Conservation (phyloP, 495 filamentous ascomycete genomes). For the Hypomontagnella monticulosa region DNA sequence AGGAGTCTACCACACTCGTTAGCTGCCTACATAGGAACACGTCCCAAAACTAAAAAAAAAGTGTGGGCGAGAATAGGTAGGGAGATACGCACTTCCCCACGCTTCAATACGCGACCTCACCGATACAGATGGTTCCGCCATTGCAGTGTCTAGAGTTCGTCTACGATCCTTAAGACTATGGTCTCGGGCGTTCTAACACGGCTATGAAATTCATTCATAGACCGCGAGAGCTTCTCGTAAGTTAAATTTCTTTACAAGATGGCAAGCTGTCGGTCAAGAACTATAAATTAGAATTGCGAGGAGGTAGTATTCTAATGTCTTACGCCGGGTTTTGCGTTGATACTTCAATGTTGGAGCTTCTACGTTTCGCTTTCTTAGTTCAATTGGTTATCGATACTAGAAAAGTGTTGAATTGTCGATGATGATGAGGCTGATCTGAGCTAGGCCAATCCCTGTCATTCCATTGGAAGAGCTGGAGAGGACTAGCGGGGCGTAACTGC, state of each 20-base stretch:
- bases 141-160: slow-evolving; percentile 46
- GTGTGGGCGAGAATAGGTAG: not conserved
- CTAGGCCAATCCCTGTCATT: slow-evolving; percentile 17
- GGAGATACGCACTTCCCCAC: slow-evolving; percentile 75
- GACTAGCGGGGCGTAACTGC: slow-evolving; percentile 1
- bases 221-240: not conserved
- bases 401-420: not conserved
- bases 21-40: not conserved
- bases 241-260: no score
- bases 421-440: slow-evolving; percentile 27
- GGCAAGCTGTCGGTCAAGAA: no score
- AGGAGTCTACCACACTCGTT: slow-evolving; percentile 66
- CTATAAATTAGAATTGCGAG: no score
- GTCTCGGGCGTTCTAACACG: not conserved
- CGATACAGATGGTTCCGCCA: slow-evolving; percentile 57
- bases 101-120: slow-evolving; percentile 62
- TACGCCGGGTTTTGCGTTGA: no score
- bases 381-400: not conserved
- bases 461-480: slow-evolving; percentile 12
- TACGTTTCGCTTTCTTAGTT: no score
- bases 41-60: no score
- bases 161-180: not conserved
- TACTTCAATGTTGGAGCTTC: no score
- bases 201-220: not conserved
- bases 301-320: no score